Conservation (phyloP, 2,329 filamentous ascomycete genomes). For the Thelonectria rubi region DNA sequence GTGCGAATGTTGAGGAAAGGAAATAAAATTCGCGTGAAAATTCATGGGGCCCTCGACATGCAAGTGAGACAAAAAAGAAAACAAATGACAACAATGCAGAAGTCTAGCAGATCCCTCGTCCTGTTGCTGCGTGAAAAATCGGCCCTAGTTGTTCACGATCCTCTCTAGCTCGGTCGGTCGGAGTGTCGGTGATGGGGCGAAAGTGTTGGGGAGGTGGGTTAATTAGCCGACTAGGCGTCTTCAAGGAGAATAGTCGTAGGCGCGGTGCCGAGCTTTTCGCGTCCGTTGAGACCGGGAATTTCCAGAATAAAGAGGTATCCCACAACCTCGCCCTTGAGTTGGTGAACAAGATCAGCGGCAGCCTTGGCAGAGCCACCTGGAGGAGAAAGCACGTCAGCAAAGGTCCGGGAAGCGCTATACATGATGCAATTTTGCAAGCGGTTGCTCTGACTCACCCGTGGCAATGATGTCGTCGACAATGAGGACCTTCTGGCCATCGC, state of each 20-base stretch:
- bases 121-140: conserved; percentile 25
- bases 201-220: conserved; percentile 16
- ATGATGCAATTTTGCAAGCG: conserved; percentile 14
- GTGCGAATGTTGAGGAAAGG: conserved; percentile 35
- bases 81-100: conserved; percentile 26
- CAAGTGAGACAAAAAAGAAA: conserved; percentile 28
- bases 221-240: conserved; percentile 41
- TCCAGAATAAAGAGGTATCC: conserved; percentile 97
- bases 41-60: conserved; percentile 26
- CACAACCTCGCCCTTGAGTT: conserved; percentile 85
- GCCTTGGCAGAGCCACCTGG: conserved; percentile 90
- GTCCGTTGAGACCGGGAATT: conserved; percentile 90
- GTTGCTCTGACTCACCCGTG: conserved; percentile 73
- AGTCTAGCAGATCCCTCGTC: conserved; percentile 30
- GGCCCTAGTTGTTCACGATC: conserved; percentile 26
- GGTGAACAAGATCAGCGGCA: conserved; percentile 84
- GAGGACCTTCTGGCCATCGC: conserved; percentile 86
- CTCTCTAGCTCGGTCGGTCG: conserved; percentile 26
- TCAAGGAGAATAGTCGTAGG: conserved; percentile 86
- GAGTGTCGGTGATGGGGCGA: conserved; percentile 28
- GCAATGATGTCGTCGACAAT: conserved; percentile 99
- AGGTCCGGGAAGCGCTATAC: conserved; percentile 11
- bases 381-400: conserved; percentile 33
- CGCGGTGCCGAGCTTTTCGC: conserved; percentile 81
- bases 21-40: conserved; percentile 24